Conservation (phyloP, 106 monocot genomes). For the Acorus gramineus region DNA sequence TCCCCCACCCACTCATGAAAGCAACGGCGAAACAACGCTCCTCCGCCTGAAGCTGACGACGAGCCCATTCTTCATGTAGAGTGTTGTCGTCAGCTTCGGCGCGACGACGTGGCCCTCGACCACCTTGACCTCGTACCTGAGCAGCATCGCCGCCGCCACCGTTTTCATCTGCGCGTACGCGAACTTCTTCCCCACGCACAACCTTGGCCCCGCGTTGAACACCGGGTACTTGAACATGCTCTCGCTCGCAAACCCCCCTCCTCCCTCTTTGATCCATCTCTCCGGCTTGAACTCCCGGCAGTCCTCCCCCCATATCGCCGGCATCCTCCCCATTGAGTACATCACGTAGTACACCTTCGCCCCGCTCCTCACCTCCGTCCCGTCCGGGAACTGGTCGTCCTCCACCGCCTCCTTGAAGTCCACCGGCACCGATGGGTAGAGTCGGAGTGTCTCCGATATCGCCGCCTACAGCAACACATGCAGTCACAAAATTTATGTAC, state of each 20-base stretch:
- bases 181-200: conserved; percentile 31
- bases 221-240: conserved; percentile 12
- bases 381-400: no score
- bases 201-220: conserved; percentile 29
- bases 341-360: no score
- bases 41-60: conserved; percentile 8
- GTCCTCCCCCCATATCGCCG: no score
- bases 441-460: no score
- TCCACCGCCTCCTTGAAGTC: no score
- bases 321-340: no score
- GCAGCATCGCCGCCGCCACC: conserved; percentile 15
- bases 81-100: conserved; percentile 15
- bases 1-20: no score
- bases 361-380: no score
- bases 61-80: conserved; percentile 27
- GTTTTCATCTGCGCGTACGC: conserved; percentile 36
- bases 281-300: neutral
- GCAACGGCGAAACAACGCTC: no score
- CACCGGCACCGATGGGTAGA: no score
- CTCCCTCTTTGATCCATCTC: conserved; percentile 20
- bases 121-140: conserved; percentile 8
- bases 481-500: no score
- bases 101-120: neutral
- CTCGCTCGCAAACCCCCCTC: conserved; percentile 13
- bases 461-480: no score